Evolutionary conservation across 2,329 filamentous ascomycete genomes (phyloP), one percentile per base, ranked within the genome.

Genomic region (Chrysoporthe deuterocubensis): DNA sequence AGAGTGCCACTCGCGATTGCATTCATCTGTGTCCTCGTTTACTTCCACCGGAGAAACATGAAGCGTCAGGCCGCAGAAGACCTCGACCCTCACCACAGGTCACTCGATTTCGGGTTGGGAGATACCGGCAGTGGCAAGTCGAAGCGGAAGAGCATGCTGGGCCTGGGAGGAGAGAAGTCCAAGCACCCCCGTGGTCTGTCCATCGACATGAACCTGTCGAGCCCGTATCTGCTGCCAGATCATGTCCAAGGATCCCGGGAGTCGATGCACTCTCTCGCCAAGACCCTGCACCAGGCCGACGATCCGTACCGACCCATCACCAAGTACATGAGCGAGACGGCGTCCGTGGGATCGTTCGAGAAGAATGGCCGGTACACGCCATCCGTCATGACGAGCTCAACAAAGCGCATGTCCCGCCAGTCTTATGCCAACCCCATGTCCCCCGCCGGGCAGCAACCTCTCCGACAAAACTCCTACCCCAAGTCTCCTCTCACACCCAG

Each of bases 151-250:
- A 82, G 78, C 65, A 75, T 76, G 2, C 76, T 81, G 80, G 83
- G 71, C 80, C 89, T 79, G 82, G 88, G 84, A 58, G 85, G 82
- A 37, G 85, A 92, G 75, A 89, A 89, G 76, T 78, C 80, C 32
- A 70, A 74, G 46, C 79, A 81, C 72, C 77, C 78, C 62, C 81
- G 83, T 48, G 88, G 90, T 73, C 78, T 91, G 62, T 92, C 89
- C 44, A 88, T 95, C 86, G 87, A 89, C 73, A 87, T 94, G 85
- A 89, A 91, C 75, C 84, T 94, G 60, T 88, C 87, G 44, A 96
- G 90, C 73, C 96, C 96, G 1, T 99, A 98, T 77, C 86, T 99
- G n/a, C 85, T 98, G n/a, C 94, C 96, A 4, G 92, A 92, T 1
- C 89, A 88, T 65, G 76, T 95, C 26, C 89, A 96, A 54, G 85